These are phyloP conservation scores for Cordyceps javanica DNA, from an alignment of 2,329 filamentous ascomycete genomes.

Conservation along the genomic window DNA sequence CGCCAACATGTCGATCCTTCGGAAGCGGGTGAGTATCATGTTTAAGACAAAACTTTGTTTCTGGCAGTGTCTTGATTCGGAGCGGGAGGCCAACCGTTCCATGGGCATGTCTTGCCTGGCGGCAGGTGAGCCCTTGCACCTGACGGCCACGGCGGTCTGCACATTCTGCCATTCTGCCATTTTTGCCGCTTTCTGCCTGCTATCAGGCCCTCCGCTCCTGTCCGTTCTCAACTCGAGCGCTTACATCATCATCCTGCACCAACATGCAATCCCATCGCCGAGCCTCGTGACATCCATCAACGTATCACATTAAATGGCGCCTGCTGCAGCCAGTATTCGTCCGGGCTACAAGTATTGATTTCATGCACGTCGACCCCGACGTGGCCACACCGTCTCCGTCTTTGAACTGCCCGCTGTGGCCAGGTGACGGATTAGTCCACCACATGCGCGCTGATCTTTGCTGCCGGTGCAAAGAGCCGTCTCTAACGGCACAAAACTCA, in stretches of 20 bases:
- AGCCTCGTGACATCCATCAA: constrained; percentile 2
- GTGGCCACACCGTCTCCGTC: neutral
- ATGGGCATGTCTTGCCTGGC: neutral
- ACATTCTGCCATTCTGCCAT: neutral
- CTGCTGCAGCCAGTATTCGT: neutral
- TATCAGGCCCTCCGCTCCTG: neutral
- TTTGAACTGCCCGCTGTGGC: neutral
- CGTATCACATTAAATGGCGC: neutral
- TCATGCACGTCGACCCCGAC: neutral
- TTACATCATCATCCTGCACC: constrained; percentile 1
- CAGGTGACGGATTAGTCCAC: constrained; percentile 8
- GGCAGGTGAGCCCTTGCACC: constrained; percentile 3
- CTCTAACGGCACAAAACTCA: neutral
- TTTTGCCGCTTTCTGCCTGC: neutral
- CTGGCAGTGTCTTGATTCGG: constrained; percentile 1
- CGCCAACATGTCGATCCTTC: constrained; percentile 6
- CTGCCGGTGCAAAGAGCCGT: neutral
- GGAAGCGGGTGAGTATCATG: constrained; percentile 4
- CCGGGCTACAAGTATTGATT: neutral
- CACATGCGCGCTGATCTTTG: constrained; percentile 6
- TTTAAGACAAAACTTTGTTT: constrained; percentile 5
- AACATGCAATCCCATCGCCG: neutral
- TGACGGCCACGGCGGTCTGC: neutral
- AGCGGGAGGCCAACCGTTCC: neutral
- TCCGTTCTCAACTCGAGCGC: neutral